Evolutionary conservation across 495 filamentous ascomycete species (phyloP), one percentile per base, ranked within the genome.

Genomic region (Filosporella fistucella): DNA sequence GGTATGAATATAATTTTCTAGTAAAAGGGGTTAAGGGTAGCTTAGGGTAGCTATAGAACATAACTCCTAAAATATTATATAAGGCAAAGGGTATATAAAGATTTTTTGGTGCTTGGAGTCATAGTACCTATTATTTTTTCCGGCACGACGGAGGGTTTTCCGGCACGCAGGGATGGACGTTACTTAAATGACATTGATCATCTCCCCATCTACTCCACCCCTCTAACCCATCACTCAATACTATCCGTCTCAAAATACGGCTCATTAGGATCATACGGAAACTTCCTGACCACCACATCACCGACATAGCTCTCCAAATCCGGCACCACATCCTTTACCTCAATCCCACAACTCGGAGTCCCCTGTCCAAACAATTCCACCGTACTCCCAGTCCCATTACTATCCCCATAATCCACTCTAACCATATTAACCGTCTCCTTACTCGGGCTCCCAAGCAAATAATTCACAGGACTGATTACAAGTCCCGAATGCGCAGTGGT

Each of bases 391-490:
- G 47, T 64, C 3, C 60, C 51, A 20, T 49, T 52, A 16, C 68
- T 70, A 25, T 68, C 52, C n/a, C 21, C 49, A 47, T 69, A 70
- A 32, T 67, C 46, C 43, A 75, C 63, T 5, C 69, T 59, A 23
- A 72, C 67, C 59, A 63, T 60, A 51, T 66, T 71, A 62, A 42
- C 44, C 18, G 44, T 47, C 30, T 47, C 44, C 20, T 38, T 36
- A 2, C 4, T 25, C 7, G 61, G 52, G 36, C 65, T 62, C 14
- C 51, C 42, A 17, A 51, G 47, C 21, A 66, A 48, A 40, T 69
- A 78, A 54, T 78, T 78, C 48, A 69, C 62, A 14, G 72, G 74
- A 47, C 66, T 64, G 47, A 75, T 65, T 35, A 68, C 57, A 16
- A 77, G 59, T 35, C 62, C 66, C 10, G 63, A 68, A 16, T 68